Conservation (phyloP, 1,284 basidiomycete genomes). For the Ceratobasidium papillatum region DNA sequence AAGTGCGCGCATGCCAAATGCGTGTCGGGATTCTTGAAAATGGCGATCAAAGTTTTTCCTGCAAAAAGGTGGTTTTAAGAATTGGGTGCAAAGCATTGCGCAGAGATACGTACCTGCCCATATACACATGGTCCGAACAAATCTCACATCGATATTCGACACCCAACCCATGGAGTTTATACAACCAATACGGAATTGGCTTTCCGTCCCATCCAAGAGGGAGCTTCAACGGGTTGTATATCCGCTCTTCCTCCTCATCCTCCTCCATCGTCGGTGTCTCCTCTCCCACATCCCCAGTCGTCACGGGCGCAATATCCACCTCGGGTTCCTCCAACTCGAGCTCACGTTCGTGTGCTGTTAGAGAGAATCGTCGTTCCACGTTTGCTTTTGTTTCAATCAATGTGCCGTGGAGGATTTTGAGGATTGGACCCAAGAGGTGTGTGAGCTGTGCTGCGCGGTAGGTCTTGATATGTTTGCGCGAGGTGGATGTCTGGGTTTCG, state of each 20-base stretch:
- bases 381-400: slow-evolving; percentile 93
- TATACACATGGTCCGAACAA: slow-evolving; percentile 94
- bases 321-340: slow-evolving; percentile 90
- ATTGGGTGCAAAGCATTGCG: background rate
- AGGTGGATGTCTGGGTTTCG: slow-evolving; percentile 40
- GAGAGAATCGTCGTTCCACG: slow-evolving; percentile 93
- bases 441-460: slow-evolving; percentile 78
- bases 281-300: slow-evolving; percentile 58
- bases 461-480: slow-evolving; percentile 63
- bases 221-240: slow-evolving; percentile 97
- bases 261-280: slow-evolving; percentile 70
- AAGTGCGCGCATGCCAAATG: slow-evolving; percentile 97
- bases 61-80: background rate
- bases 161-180: slow-evolving; percentile 96
- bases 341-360: slow-evolving; percentile 95
- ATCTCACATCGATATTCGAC: slow-evolving; percentile 99
- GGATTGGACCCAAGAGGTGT: slow-evolving; percentile 72
- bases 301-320: slow-evolving; percentile 61
- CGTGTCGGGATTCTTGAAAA: slow-evolving; percentile 95
- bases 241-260: slow-evolving; percentile 92
- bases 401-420: slow-evolving; percentile 69
- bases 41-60: slow-evolving; percentile 95
- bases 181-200: slow-evolving; percentile 98
- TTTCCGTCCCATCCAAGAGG: slow-evolving; percentile 99
- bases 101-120: slow-evolving; percentile 74